phyloP scores from a whole-genome alignment of 2,329 filamentous ascomycete genomes.

The Metarhizium anisopliae region DNA sequence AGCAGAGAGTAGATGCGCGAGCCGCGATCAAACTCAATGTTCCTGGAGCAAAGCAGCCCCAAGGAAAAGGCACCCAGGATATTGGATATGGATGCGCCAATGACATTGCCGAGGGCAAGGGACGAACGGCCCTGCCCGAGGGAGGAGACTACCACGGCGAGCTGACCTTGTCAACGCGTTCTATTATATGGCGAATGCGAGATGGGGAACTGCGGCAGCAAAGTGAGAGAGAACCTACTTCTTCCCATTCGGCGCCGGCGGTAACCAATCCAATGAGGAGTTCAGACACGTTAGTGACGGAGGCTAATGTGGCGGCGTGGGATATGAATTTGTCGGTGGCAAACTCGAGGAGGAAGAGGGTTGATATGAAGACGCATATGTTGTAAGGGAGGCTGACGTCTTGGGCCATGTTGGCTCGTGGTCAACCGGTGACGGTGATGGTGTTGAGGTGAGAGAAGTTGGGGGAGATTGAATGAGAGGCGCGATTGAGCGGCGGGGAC shows the following conservation, averaged over 20 bases:
- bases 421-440: neutral
- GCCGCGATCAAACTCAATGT: slow-evolving; percentile 33
- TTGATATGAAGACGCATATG: slow-evolving; percentile 30
- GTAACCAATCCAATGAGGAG: slow-evolving; percentile 42
- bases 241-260: slow-evolving; percentile 46
- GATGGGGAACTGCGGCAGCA: neutral
- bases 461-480: neutral
- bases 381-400: slow-evolving; percentile 23
- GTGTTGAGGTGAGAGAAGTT: neutral
- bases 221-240: slow-evolving; percentile 24
- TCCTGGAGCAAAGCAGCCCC: slow-evolving; percentile 33
- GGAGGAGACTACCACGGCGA: slow-evolving; percentile 39
- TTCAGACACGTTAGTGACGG: slow-evolving; percentile 32
- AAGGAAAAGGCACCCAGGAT: slow-evolving; percentile 47
- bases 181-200: neutral
- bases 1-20: slow-evolving; percentile 34
- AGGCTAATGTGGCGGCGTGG: slow-evolving; percentile 38
- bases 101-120: slow-evolving; percentile 43
- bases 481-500: neutral
- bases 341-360: slow-evolving; percentile 39
- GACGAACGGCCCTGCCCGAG: slow-evolving; percentile 35
- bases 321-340: slow-evolving; percentile 44
- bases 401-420: neutral
- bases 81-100: slow-evolving; percentile 46
- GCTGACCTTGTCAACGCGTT: slow-evolving; percentile 12